These are phyloP conservation scores for Guillardia theta DNA, from an alignment of 78 protist species.

Conservation along the genomic window DNA sequence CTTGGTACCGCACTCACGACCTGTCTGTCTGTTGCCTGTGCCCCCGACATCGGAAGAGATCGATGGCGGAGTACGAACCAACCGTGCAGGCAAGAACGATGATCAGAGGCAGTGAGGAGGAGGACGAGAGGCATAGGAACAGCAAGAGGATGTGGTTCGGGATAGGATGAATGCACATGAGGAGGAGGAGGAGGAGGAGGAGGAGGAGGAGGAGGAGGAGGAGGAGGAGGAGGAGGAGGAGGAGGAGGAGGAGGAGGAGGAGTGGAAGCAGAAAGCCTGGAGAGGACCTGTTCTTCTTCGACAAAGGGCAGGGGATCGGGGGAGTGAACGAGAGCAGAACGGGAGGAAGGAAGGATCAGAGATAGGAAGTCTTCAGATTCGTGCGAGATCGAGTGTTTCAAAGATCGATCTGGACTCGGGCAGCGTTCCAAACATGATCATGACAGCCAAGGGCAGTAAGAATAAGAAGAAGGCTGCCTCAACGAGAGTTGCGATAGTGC, in stretches of 20 bases:
- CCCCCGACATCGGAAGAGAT: no score
- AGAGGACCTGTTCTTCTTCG: not conserved
- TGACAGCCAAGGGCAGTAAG: no score
- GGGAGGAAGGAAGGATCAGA: not conserved
- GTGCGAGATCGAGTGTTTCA: not conserved
- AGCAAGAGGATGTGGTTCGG: not conserved
- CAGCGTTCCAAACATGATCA: not conserved
- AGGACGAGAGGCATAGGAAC: not conserved
- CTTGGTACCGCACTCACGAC: no score
- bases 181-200: not conserved
- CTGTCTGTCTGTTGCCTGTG: no score
- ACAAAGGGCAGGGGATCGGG: not conserved
- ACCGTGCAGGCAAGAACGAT: not conserved
- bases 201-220: not conserved
- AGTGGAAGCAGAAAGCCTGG: not conserved
- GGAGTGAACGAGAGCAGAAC: not conserved
- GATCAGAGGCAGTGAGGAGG: not conserved
- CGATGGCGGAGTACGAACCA: not conserved
- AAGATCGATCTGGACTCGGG: not conserved
- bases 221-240: not conserved
- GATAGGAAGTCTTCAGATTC: not conserved
- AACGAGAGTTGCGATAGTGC: no score
- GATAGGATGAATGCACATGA: not conserved
- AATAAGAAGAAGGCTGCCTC: no score
- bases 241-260: not conserved